Base-by-base conservation (phyloP, 306 rosid species). In the Medicago ruthenica region DNA sequence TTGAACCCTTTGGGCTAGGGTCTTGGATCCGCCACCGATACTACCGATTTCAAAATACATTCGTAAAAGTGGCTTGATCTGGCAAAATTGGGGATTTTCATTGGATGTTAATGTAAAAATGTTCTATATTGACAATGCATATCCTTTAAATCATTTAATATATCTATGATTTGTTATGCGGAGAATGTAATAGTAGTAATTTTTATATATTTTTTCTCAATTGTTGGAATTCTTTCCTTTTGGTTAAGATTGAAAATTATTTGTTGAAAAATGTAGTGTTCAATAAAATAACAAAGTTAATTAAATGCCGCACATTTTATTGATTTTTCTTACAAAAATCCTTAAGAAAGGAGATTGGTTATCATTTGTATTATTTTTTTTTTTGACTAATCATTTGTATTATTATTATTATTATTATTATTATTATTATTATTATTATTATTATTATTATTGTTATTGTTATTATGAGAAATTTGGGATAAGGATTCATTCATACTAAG, bases 401-500 rank as follows among this genome's bases (percentile, higher is more conserved):
- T 50, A 17, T 36, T 7, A 21, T 21, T 21, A 21, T 21, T n/a
- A n/a, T 21, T 21, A 21, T 27, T 27, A 27, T 27, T 27, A 27
- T 27, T 73, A 41, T 16, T 51, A 18, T 37, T 8, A 10, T 18
- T 63, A 73, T 61, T 73, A 41, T 16, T 50, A 17, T 36, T 7
- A 21, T 21, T 21, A 21, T 21, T 21, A 21, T 27, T 27, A 27
- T 27, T 27, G 2, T 27, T 73, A 41, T 16, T 51, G 12, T 37
- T 8, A 10, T 18, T 63, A 73, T 61, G 67, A 18, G 34, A 79
- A 71, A 53, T 45, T 67, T 27, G 12, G 20, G 31, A 41, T 58
- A 15, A 15, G 36, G 41, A 31, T 71, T 39, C n/a, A 15, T 22
- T 10, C 18, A 51, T 17, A 6, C 8, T 15, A 13, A 21, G 7